Base-by-base conservation (phyloP, 345 rosid genomes). In the Gossypium mustelinum region DNA sequence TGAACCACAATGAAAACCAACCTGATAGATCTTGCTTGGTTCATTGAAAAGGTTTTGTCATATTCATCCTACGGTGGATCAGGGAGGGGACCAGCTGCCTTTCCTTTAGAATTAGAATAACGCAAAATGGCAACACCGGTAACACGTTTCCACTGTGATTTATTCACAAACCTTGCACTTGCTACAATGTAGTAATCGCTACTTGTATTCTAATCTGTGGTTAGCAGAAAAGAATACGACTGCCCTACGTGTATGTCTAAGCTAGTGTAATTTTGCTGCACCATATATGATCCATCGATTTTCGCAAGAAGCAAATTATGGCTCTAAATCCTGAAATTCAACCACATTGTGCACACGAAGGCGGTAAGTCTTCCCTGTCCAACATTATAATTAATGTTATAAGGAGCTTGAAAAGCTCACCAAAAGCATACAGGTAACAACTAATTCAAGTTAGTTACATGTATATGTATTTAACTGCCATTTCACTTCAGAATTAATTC, bases 1-100 rank as follows among this genome's bases (percentile, higher is more conserved):
- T 56, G 18, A 70, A 70, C 56, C n/a, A 50, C 13, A 24, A 72
- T 55, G 9, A 55, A 76, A 54, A 79, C 86, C 12, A 80, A 91
- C 99, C 99, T 93, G 87, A 96, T 90, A 39, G 99, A 96, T 87
- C 98, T 88, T 50, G 98, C 97, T 82, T 96, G 99, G 84, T 93
- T 96, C 99, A 96, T 96, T 68, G 99, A 95, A 83, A 84, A 93
- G 68, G 97, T 92, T 78, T 93, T 93, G 82, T 96, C 98, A 43
- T 80, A 93, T 72, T 88, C 92, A 68, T 93, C 98, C 51, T 87
- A 82, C 11, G 97, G 98, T 25, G 92, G 84, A 57, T 84, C 94
- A 0, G 99, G 99, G 61, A 96, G 90, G 25, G 95, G 91, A 56
- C 99, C 99, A 20, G 51, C 75, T 4, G 94, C 98, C 85, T 93